Base-by-base conservation (phyloP, 2,329 filamentous ascomycete genomes). In the Penicillium italicum region DNA sequence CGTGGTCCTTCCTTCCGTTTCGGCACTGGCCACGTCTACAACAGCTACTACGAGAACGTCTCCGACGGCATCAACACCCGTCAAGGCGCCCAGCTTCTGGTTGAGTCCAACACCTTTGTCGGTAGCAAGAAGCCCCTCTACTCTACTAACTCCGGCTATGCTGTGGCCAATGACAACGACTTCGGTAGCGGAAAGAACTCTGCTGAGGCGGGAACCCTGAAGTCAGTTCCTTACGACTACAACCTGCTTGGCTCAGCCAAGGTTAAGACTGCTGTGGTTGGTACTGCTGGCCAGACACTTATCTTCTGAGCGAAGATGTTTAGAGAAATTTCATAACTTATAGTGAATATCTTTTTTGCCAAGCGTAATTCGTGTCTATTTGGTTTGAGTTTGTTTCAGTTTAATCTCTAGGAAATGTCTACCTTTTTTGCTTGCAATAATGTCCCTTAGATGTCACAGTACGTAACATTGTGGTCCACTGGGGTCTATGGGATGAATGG, bases 1-100 rank as follows among this genome's bases (percentile, higher is more conserved):
- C 85, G 86, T 53, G 76, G 74, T 0, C 86, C 86, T 5, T 83
- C 80, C 4, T 69, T 87, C 69, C 84, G 85, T 62, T 89, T 88
- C 74, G 86, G 85, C 28, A 87, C 82, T 40, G 84, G 76, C 11
- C 86, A 89, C 73, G 68, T 83, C 63, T 83, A 79, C 76, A 85
- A 83, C 77, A 79, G 69, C 66, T 77, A 76, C 69, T 79, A 72
- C 67, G 70, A 72, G 62, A 64, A 78, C 60, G 68, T 74, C 47
- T 74, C 71, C 42, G 79, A 80, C 41, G 81, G 78, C 45, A 78
- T 85, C 74, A 84, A 85, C 75, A 80, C 81, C 47, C 80, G 81
- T 50, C 75, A 79, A 63, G 79, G 78, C 12, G 81, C 83, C n/a
- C 77, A 85, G 67, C 72, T 84, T n/a, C 77, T 85, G 28, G 76